Conservation (phyloP, 129 eudicot species). For the Chrysanthemum makinoi region DNA sequence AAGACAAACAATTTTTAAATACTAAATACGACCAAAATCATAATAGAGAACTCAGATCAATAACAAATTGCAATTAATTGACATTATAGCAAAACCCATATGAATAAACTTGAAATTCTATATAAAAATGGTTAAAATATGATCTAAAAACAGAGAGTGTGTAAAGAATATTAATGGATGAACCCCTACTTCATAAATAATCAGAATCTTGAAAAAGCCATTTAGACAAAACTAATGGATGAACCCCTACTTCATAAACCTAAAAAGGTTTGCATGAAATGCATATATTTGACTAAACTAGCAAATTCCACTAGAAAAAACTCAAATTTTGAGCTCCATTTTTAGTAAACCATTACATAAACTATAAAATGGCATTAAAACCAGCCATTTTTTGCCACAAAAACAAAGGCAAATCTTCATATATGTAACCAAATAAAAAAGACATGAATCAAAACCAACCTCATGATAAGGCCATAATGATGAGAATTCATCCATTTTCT, state of each 20-base stretch:
- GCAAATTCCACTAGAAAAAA: conserved; percentile 11
- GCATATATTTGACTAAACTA: conserved; percentile 2
- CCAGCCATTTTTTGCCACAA: conserved; percentile 8
- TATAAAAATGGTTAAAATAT: background rate
- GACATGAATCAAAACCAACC: conserved; percentile 43
- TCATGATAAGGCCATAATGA: conserved; percentile 76
- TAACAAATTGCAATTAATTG: too few species aligned
- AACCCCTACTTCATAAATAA: conserved; percentile 10
- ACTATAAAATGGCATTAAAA: conserved; percentile 13
- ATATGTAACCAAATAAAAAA: conserved; percentile 18
- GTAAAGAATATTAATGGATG: background rate
- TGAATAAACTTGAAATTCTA: background rate
- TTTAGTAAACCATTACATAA: background rate
- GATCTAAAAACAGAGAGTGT: background rate
- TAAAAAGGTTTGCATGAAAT: conserved; percentile 12
- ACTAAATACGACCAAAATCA: background rate
- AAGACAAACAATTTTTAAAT: background rate
- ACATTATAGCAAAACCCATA: too few species aligned
- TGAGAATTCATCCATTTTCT: conserved; percentile 53
- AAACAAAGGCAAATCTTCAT: conserved; percentile 2
- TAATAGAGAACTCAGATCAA: too few species aligned
- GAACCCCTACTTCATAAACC: conserved; percentile 7
- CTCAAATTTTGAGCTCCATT: conserved; percentile 11
- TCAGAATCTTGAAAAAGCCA: conserved; percentile 5
- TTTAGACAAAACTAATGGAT: too few species aligned